A percentile compares a stretch with the other conserved stretches of the same genome.
Evolutionary conservation across 1,139 yeast genomes (phyloP).

Genomic region (Geotrichum candidum): DNA sequence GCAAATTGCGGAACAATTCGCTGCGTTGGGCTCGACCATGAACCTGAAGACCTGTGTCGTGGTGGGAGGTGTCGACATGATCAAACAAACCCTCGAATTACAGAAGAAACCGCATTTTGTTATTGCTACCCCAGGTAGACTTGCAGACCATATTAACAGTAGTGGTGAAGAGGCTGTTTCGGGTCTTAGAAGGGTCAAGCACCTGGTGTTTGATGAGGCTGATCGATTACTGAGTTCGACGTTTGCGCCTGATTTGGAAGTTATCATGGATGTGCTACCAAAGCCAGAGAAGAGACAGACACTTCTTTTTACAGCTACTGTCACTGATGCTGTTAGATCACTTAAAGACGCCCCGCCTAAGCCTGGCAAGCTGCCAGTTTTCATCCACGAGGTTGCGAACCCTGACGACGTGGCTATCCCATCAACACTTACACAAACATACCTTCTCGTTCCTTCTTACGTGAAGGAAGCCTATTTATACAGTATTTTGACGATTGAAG

Average conservation of each 20-base stretch:
- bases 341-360: slow-evolving; percentile 63
- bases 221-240: slow-evolving; percentile 82
- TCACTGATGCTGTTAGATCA: slow-evolving; percentile 84
- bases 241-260: slow-evolving; percentile 69
- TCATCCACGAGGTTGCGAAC: slow-evolving; percentile 74
- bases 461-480: slow-evolving; percentile 87
- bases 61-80: slow-evolving; percentile 94
- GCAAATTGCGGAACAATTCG: slow-evolving; percentile 94
- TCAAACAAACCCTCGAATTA: slow-evolving; percentile 73
- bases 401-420: slow-evolving; percentile 71
- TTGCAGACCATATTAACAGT: slow-evolving; percentile 84
- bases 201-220: slow-evolving; percentile 90
- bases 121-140: slow-evolving; percentile 94
- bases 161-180: slow-evolving; percentile 85
- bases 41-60: slow-evolving; percentile 73
- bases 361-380: slow-evolving; percentile 59
- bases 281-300: slow-evolving; percentile 72
- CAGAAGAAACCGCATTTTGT: slow-evolving; percentile 88
- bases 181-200: slow-evolving; percentile 72
- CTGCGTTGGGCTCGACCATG: slow-evolving; percentile 86
- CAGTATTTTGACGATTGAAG: slow-evolving; percentile 56
- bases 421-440: slow-evolving; percentile 53
- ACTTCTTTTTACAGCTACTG: slow-evolving; percentile 87
- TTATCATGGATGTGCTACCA: slow-evolving; percentile 68
- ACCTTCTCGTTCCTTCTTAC: slow-evolving; percentile 62